A percentile compares a stretch with the other conserved stretches of the same genome.
Conservation (phyloP, 129 eudicot genomes). For the Lonicera japonica region DNA sequence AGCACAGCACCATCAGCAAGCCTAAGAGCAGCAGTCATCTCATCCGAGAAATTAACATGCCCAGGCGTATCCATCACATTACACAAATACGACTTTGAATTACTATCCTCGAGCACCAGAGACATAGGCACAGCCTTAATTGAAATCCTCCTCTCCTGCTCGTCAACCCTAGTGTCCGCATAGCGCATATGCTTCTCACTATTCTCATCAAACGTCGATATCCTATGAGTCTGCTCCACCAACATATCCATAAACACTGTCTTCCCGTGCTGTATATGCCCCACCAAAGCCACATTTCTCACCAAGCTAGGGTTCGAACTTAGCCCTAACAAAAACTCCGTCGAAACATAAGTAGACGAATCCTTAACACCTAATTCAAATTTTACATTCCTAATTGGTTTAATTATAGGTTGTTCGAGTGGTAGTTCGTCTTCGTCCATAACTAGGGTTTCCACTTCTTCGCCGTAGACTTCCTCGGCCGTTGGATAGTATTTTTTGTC, state of each 20-base stretch:
- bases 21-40: constrained; percentile 96
- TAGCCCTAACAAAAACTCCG: constrained; percentile 81
- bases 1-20: constrained; percentile 99
- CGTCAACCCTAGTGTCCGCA: constrained; percentile 92
- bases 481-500: constrained; percentile 97
- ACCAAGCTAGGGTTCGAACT: constrained; percentile 81
- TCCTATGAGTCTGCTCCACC: constrained; percentile 89
- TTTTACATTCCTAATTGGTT: constrained; percentile 76
- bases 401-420: constrained; percentile 76
- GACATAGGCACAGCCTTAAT: constrained; percentile 96
- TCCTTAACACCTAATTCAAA: constrained; percentile 89
- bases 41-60: constrained; percentile 92
- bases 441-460: constrained; percentile 92
- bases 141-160: constrained; percentile 94
- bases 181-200: constrained; percentile 98
- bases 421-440: constrained; percentile 98
- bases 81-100: constrained; percentile 79
- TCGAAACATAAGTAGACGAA: constrained; percentile 83
- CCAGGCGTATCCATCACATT: constrained; percentile 98
- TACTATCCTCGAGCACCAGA: constrained; percentile 90
- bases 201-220: constrained; percentile 74
- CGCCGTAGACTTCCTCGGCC: constrained; percentile 98
- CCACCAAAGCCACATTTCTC: constrained; percentile 91
- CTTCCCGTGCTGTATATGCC: constrained; percentile 90
- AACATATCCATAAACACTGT: constrained; percentile 96